Percentiles rank a stretch among this genome's conserved stretches.
Conservation (phyloP, 2,329 filamentous ascomycete genomes). For the Elsinoe ampelina region DNA sequence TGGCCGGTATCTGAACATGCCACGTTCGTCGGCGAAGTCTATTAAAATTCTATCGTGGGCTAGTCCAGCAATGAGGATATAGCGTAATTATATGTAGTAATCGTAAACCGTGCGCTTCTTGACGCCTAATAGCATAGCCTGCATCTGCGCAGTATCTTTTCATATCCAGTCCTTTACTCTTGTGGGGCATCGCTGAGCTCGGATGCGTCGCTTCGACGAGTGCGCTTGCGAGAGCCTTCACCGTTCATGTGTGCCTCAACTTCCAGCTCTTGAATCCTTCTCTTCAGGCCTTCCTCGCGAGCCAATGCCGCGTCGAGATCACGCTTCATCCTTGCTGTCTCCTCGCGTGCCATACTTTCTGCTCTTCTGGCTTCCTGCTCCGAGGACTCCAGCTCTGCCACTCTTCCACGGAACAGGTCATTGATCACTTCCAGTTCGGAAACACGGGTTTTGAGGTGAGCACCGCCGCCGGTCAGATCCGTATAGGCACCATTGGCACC, state of each 20-base stretch:
- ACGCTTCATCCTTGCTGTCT: conserved; percentile 47
- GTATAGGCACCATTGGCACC: conserved; percentile 66
- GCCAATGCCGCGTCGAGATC: conserved; percentile 66
- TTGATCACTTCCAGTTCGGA: conserved; percentile 93
- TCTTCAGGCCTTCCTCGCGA: conserved; percentile 72
- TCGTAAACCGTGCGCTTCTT: conserved; percentile 9
- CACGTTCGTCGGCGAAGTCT: background rate
- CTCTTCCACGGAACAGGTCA: conserved; percentile 55
- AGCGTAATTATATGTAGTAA: background rate
- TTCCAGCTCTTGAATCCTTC: conserved; percentile 71
- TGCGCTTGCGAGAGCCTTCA: conserved; percentile 13
- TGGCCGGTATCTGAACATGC: background rate
- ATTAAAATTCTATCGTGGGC: conserved; percentile 5
- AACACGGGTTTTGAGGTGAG: conserved; percentile 85
- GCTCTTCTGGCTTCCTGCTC: conserved; percentile 58
- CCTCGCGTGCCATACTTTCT: conserved; percentile 49
- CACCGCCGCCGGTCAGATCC: conserved; percentile 69
- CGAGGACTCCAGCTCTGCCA: conserved; percentile 67
- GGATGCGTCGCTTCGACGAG: conserved; percentile 16
- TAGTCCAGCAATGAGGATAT: background rate
- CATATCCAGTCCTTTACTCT: background rate
- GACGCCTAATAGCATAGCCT: background rate
- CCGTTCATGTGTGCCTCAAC: conserved; percentile 41
- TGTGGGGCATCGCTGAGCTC: conserved; percentile 6
- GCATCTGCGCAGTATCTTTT: background rate